Evolutionary conservation across 2,329 filamentous ascomycete species (phyloP).

Genomic region (Hymenoscyphus occultus): DNA sequence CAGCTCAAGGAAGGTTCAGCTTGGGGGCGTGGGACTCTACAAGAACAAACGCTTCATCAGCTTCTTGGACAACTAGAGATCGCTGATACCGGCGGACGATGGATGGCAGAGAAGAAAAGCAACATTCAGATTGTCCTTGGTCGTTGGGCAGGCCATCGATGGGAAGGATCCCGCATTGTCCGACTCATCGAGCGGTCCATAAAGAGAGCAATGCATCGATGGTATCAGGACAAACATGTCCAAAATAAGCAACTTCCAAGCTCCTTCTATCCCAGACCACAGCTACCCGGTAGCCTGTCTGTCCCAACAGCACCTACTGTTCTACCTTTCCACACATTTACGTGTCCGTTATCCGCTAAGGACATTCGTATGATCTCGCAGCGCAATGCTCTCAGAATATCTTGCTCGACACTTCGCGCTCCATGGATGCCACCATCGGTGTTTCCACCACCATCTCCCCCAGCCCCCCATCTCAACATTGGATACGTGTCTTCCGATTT

Average conservation of each 20-base stretch:
- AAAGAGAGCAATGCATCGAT: slow-evolving; percentile 74
- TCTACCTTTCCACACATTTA: slow-evolving; percentile 96
- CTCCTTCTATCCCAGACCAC: slow-evolving; percentile 67
- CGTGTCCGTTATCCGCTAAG: slow-evolving; percentile 84
- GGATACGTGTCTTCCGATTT: slow-evolving; percentile 98
- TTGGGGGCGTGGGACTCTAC: slow-evolving; percentile 77
- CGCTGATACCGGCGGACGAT: slow-evolving; percentile 35
- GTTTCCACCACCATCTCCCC: slow-evolving; percentile 81
- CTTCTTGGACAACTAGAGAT: slow-evolving; percentile 34
- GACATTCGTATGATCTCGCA: slow-evolving; percentile 94
- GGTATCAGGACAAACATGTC: slow-evolving; percentile 82
- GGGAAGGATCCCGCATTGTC: slow-evolving; percentile 85
- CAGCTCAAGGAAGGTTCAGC: slow-evolving; percentile 81
- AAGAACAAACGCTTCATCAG: slow-evolving; percentile 49
- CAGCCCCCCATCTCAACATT: slow-evolving; percentile 78
- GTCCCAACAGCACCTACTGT: slow-evolving; percentile 90
- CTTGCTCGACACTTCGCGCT: slow-evolving; percentile 79
- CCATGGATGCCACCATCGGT: slow-evolving; percentile 82
- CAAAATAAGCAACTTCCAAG: slow-evolving; percentile 53
- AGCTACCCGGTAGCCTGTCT: slow-evolving; percentile 67
- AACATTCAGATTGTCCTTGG: slow-evolving; percentile 39
- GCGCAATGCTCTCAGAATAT: slow-evolving; percentile 89
- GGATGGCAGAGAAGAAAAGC: slow-evolving; percentile 37
- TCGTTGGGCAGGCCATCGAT: slow-evolving; percentile 69
- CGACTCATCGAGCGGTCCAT: slow-evolving; percentile 81